A percentile compares a stretch with the other conserved stretches of the same genome.
Evolutionary conservation across 768 basidiomycete species (phyloP).

Genomic region (Strobilomyces echinocephalus): DNA sequence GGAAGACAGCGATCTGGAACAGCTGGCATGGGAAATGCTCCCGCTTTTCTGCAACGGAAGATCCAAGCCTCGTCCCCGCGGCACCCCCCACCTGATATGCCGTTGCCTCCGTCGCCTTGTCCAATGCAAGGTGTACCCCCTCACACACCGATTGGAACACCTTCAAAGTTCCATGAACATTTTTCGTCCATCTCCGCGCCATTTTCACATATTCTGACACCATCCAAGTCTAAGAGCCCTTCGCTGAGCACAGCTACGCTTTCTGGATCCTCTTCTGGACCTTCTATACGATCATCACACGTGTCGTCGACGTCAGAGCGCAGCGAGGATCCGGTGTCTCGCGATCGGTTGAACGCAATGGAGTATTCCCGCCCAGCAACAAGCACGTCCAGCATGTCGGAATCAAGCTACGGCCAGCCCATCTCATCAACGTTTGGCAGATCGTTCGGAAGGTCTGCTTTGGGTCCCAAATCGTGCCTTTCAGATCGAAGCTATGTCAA

Average conservation of each 20-base stretch:
- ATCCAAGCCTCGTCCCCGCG: conserved; percentile 28
- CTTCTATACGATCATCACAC: conserved; percentile 26
- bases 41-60: conserved; percentile 29
- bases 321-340: conserved; percentile 3
- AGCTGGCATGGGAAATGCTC: conserved; percentile 9
- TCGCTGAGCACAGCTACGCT: conserved; percentile 19
- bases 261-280: conserved; percentile 29
- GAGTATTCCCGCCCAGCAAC: conserved; percentile 20
- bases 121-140: background rate
- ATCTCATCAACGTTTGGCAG: conserved; percentile 3
- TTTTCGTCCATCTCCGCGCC: conserved; percentile 27
- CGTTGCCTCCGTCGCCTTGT: conserved; percentile 27
- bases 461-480: conserved; percentile 14
- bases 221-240: conserved; percentile 11
- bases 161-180: conserved; percentile 33
- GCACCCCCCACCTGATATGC: conserved; percentile 25
- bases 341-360: conserved; percentile 6
- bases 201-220: conserved; percentile 8
- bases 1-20: conserved; percentile 17
- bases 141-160: conserved; percentile 9
- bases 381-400: conserved; percentile 19
- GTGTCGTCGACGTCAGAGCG: conserved; percentile 18
- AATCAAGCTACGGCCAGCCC: conserved; percentile 18
- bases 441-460: background rate
- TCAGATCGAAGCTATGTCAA: conserved; percentile 18